Evolutionary conservation across 352 stramenopile species (phyloP).

Genomic region (Peronospora destructor): DNA sequence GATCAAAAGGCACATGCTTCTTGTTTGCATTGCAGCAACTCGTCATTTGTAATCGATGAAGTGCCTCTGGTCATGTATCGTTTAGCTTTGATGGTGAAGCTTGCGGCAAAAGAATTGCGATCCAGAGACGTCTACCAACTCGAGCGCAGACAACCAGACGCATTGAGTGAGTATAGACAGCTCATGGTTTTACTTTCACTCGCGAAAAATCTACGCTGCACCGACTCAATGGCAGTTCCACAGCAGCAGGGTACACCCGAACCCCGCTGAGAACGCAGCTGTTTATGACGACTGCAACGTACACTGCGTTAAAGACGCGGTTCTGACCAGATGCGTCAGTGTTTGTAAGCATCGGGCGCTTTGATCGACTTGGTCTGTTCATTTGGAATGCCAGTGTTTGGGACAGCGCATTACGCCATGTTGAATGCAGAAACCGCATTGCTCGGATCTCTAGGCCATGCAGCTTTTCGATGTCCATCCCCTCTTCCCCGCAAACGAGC

Average conservation of each 20-base stretch:
- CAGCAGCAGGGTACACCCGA: background rate
- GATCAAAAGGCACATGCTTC: background rate
- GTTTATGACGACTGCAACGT: background rate
- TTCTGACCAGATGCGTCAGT: background rate
- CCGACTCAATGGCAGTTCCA: background rate
- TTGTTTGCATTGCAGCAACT: constrained; percentile 1
- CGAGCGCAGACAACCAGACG: background rate
- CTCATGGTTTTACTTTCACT: background rate
- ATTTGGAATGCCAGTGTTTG: background rate
- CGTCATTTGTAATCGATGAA: background rate
- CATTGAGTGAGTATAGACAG: background rate
- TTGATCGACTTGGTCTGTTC: background rate
- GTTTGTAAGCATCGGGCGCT: background rate
- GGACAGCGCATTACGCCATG: background rate
- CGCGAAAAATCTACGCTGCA: background rate
- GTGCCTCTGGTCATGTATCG: too few relatives aligned
- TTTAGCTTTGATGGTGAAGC: too few relatives aligned
- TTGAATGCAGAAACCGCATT: too few relatives aligned
- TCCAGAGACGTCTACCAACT: background rate
- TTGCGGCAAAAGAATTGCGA: background rate
- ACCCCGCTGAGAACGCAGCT: background rate
- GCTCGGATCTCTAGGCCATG: too few relatives aligned
- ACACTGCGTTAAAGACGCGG: background rate
- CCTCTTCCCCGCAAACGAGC: background rate
- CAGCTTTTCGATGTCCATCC: background rate